Percentiles rank a stretch among this genome's conserved stretches.
Evolutionary conservation across 2,329 filamentous ascomycete genomes (phyloP).

Genomic region (Colletotrichum liriopes): DNA sequence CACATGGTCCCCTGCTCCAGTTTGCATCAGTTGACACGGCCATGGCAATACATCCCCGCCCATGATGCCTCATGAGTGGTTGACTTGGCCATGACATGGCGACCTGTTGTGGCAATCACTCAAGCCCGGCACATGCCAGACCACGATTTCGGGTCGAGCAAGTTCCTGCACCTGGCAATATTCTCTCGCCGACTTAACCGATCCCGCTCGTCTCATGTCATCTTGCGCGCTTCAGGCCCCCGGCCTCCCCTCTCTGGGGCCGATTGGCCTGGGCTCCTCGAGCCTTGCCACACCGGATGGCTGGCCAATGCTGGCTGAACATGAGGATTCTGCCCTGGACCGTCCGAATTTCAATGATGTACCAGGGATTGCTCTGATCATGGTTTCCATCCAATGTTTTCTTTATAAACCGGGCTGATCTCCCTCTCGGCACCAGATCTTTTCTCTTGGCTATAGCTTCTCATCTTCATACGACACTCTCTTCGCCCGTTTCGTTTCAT

Average conservation of each 20-base stretch:
- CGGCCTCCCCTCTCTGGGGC: neutral
- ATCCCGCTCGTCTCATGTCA: constrained; percentile 30
- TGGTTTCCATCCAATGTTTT: constrained; percentile 24
- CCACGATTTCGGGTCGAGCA: constrained; percentile 18
- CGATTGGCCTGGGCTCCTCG: neutral
- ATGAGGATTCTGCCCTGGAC: constrained; percentile 20
- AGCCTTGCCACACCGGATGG: constrained; percentile 3
- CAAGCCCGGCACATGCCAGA: constrained; percentile 14
- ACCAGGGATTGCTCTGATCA: constrained; percentile 28
- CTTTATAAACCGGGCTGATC: constrained; percentile 36
- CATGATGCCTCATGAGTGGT: constrained; percentile 1
- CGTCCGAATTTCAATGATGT: constrained; percentile 30
- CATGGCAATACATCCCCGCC: neutral
- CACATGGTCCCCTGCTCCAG: neutral
- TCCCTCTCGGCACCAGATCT: constrained; percentile 18
- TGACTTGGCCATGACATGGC: neutral
- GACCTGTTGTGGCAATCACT: neutral
- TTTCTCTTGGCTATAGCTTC: constrained; percentile 33
- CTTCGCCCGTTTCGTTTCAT: constrained; percentile 38
- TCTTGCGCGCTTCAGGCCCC: neutral
- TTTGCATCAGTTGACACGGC: neutral
- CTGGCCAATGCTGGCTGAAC: constrained; percentile 13
- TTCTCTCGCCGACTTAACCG: constrained; percentile 17
- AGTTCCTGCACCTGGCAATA: constrained; percentile 28
- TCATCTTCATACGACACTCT: constrained; percentile 34